Conservation (phyloP, 164 flowering plant genomes). For the Vitis rotundifolia region DNA sequence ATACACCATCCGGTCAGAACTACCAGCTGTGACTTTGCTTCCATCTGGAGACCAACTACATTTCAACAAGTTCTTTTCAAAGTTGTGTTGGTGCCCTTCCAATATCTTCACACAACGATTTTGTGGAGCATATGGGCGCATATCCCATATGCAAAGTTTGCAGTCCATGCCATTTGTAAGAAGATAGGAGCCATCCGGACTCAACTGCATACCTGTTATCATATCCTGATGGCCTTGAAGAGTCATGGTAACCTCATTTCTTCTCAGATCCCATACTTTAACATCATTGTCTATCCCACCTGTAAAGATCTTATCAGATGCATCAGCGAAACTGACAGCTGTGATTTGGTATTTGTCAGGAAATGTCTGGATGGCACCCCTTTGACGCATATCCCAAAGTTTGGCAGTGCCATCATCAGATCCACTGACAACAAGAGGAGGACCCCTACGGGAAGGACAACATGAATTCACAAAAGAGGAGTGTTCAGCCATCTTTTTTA, state of each 20-base stretch:
- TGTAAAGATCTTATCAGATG: conserved; percentile 88
- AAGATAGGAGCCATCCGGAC: conserved; percentile 99
- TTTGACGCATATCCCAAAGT: conserved; percentile 95
- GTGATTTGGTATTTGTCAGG: conserved; percentile 96
- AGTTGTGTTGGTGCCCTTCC: conserved; percentile 95
- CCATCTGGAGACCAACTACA: conserved; percentile 99
- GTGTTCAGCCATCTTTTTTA: conserved; percentile 96
- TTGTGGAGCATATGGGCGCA: conserved; percentile 98
- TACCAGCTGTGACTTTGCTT: conserved; percentile 94
- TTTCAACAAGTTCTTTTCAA: conserved; percentile 92
- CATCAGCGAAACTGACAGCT: conserved; percentile 91
- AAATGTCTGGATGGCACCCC: conserved; percentile 94
- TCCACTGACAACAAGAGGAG: conserved; percentile 95
- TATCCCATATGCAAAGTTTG: conserved; percentile 93
- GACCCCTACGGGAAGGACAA: conserved; percentile 90
- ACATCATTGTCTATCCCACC: conserved; percentile 94
- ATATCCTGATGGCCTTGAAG: conserved; percentile 93
- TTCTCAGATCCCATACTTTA: conserved; percentile 93
- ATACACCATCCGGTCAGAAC: conserved; percentile 94
- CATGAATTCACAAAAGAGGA: conserved; percentile 90
- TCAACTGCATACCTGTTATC: conserved; percentile 91
- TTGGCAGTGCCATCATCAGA: conserved; percentile 99
- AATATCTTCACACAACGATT: conserved; percentile 91
- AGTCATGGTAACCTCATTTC: conserved; percentile 86
- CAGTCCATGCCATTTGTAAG: conserved; percentile 95